Evolutionary conservation across 2,329 filamentous ascomycete genomes (phyloP).

Genomic region (Talaromyces sp.): DNA sequence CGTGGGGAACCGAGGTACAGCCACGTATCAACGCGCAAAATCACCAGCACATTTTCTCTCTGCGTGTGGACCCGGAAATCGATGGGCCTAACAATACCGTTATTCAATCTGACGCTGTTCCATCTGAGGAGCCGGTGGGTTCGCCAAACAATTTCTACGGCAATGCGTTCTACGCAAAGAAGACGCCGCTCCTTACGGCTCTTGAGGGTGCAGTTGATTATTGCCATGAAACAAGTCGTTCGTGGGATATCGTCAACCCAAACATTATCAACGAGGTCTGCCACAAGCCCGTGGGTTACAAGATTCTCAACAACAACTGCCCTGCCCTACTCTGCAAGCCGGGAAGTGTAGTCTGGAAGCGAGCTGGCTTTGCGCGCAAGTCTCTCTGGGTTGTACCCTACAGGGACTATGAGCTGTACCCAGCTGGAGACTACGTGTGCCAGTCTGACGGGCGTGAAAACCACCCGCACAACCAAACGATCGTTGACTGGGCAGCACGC

Average conservation of each 20-base stretch:
- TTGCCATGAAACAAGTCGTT: slow-evolving; percentile 70
- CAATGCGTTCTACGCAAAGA: slow-evolving; percentile 82
- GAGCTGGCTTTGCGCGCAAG: slow-evolving; percentile 80
- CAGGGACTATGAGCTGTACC: slow-evolving; percentile 54
- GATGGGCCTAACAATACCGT: slow-evolving; percentile 81
- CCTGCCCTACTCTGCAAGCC: slow-evolving; percentile 73
- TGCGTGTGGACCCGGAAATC: slow-evolving; percentile 80
- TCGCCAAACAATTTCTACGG: slow-evolving; percentile 79
- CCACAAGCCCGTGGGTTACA: slow-evolving; percentile 79
- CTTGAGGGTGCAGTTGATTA: slow-evolving; percentile 70
- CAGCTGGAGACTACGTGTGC: slow-evolving; percentile 56
- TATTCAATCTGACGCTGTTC: slow-evolving; percentile 72
- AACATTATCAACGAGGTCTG: slow-evolving; percentile 77
- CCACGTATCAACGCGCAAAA: slow-evolving; percentile 91
- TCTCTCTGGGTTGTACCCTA: slow-evolving; percentile 67
- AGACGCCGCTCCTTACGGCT: slow-evolving; percentile 70
- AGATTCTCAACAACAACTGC: slow-evolving; percentile 81
- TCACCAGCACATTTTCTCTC: slow-evolving; percentile 90
- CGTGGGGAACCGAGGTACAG: slow-evolving; percentile 89
- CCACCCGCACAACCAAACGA: slow-evolving; percentile 36
- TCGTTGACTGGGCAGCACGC: slow-evolving; percentile 31
- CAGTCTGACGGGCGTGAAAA: slow-evolving; percentile 44
- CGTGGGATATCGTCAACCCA: slow-evolving; percentile 87
- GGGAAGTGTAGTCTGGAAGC: slow-evolving; percentile 78
- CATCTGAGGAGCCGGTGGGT: slow-evolving; percentile 67